phyloP scores from a whole-genome alignment of 2,329 filamentous ascomycete genomes.

The Rhinocladiella similis region DNA sequence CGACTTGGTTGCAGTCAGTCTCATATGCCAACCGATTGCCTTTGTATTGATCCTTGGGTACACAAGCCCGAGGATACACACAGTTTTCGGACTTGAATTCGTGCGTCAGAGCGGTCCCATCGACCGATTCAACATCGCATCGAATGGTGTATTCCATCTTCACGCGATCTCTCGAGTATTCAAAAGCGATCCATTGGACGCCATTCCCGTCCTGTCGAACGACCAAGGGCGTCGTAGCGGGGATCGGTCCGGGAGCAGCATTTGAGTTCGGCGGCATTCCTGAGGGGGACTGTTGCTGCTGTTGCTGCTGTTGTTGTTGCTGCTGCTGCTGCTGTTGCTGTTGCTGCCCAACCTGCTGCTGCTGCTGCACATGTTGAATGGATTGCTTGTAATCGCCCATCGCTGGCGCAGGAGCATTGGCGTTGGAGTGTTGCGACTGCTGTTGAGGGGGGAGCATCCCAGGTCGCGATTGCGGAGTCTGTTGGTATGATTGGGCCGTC shows the following conservation, averaged over 20 bases:
- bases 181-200: conserved; percentile 98
- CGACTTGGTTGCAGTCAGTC: conserved; percentile 98
- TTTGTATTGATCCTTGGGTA: conserved; percentile 91
- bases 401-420: conserved; percentile 14
- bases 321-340: conserved; percentile 51
- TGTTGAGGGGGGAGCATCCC: conserved; percentile 47
- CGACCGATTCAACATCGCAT: conserved; percentile 95
- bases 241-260: conserved; percentile 92
- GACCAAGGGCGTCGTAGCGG: conserved; percentile 90
- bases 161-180: conserved; percentile 93
- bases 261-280: conserved; percentile 74
- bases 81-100: conserved; percentile 99
- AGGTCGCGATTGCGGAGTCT: conserved; percentile 42
- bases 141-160: conserved; percentile 99
- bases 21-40: conserved; percentile 96
- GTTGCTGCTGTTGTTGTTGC: conserved; percentile 60
- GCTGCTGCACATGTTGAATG: conserved; percentile 56
- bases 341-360: conserved; percentile 41
- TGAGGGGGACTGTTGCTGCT: conserved; percentile 34
- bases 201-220: conserved; percentile 94
- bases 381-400: conserved; percentile 35
- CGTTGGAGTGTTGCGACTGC: conserved; percentile 53
- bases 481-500: conserved; percentile 26
- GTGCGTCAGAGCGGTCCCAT: conserved; percentile 76
- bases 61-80: conserved; percentile 94